A percentile compares a stretch with the other conserved stretches of the same genome.
phyloP scores from a whole-genome alignment of 176 grass and related monocot species.

The Cenchrus americanus region DNA sequence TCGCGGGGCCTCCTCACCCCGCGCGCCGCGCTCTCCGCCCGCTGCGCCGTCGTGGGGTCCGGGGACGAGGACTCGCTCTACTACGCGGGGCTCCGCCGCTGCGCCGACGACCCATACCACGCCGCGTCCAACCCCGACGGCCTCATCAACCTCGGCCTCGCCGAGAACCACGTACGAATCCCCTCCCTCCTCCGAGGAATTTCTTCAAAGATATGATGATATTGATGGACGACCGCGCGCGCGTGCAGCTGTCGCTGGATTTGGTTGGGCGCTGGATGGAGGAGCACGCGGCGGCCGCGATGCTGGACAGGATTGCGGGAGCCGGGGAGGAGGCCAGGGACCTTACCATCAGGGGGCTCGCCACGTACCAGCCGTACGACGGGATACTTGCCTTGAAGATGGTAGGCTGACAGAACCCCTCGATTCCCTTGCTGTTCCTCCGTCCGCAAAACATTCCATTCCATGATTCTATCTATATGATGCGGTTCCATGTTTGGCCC shows the following conservation, averaged over 20 bases:
- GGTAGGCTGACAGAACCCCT: slow-evolving; percentile 56
- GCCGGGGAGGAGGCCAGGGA: slow-evolving; percentile 37
- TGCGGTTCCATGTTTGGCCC: background rate
- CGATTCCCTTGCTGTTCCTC: background rate
- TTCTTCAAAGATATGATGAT: background rate
- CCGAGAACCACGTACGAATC: slow-evolving; percentile 71
- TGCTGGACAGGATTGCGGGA: slow-evolving; percentile 38
- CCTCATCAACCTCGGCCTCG: slow-evolving; percentile 87
- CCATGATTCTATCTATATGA: background rate
- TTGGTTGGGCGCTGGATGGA: slow-evolving; percentile 81
- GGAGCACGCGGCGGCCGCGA: slow-evolving; percentile 53
- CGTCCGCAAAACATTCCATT: background rate
- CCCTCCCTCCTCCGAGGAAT: background rate
- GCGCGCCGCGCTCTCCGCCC: slow-evolving; percentile 63
- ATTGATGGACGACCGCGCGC: slow-evolving; percentile 14
- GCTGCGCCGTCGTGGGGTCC: slow-evolving; percentile 46
- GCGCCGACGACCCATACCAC: slow-evolving; percentile 61
- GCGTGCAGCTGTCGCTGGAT: slow-evolving; percentile 83
- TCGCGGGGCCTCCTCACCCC: slow-evolving; percentile 69
- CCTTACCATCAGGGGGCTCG: slow-evolving; percentile 77
- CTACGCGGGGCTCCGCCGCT: slow-evolving; percentile 76
- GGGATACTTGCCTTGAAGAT: slow-evolving; percentile 91
- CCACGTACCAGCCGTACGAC: slow-evolving; percentile 80
- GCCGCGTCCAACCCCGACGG: slow-evolving; percentile 57
- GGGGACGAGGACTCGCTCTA: slow-evolving; percentile 73